Base-by-base conservation (phyloP, 2,329 filamentous ascomycete genomes). In the Helotiales sp. region DNA sequence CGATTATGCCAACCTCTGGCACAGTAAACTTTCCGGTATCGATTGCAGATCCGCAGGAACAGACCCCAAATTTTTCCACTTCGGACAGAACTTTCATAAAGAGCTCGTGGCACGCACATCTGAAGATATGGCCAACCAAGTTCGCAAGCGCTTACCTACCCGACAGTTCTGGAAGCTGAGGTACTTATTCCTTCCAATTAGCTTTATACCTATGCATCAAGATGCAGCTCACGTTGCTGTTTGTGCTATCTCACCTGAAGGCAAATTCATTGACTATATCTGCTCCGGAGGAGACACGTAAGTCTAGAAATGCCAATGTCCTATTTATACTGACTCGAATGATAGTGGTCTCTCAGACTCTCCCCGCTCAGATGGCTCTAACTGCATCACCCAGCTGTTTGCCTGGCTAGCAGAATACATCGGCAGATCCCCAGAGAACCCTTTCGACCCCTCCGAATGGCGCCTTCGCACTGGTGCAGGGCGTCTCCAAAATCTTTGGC, bases 1-100 rank as follows among this genome's bases (percentile, higher is more conserved):
- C 48, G 54, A 63, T 17, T 60, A 60, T 29, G 60, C 60, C 6
- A 62, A 62, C 33, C 22, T 27, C 13, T 62, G 57, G 60, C 60
- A 62, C 42, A 46, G 24, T 25, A 42, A 38, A 24, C 40, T 57
- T 12, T 54, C 40, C 2, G 49, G 50, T 5, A 52, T 52, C 1
- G 56, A 62, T 17, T 52, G 33, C 22, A 42, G 44, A 24, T 62
- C 59, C 6, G 9, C 46, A 12, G 51, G 50, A 25, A 55, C 49
- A 6, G 52, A 55, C 31, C 54, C 57, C 0, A 55, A 46, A 31
- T 60, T 58, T 46, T 58, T 62, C 33, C 50, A 49, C 15, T 48
- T 58, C 1, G 22, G 49, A 13, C 51, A 62, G 29, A 19, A 34
- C 9, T 60, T 62, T 34, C 29, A 60, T 46, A 47, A 30, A 17